Percentiles rank a stretch among this genome's conserved stretches.
phyloP scores from a whole-genome alignment of 805 yeast species.

The Saturnispora hagleri region DNA sequence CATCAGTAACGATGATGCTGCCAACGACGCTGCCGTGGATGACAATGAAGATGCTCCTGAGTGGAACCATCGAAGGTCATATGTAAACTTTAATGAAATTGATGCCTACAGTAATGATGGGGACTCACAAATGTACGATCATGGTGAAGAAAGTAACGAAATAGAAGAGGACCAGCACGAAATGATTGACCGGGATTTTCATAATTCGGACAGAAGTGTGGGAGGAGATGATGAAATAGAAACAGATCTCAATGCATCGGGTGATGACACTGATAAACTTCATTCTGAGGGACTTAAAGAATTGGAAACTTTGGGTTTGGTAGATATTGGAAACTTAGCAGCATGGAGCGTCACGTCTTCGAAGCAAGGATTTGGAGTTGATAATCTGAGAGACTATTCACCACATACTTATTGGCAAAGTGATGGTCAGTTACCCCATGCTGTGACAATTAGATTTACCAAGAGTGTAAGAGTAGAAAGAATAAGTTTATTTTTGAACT shows the following conservation, averaged over 20 bases:
- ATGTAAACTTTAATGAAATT: background rate
- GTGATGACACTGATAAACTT: constrained; percentile 8
- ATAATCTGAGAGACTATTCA: constrained; percentile 63
- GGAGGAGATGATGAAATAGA: background rate
- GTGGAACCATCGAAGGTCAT: background rate
- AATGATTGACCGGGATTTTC: background rate
- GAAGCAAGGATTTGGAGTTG: constrained; percentile 65
- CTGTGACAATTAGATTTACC: constrained; percentile 67
- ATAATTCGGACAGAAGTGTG: background rate
- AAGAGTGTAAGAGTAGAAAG: constrained; percentile 63
- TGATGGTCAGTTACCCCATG: constrained; percentile 88
- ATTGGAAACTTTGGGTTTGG: constrained; percentile 47
- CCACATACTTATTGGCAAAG: constrained; percentile 86
- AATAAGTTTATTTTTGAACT: constrained; percentile 64
- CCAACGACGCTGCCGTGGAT: background rate
- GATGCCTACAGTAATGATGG: background rate
- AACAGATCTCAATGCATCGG: background rate
- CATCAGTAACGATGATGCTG: background rate
- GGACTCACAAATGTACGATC: background rate
- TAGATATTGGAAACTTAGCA: constrained; percentile 74
- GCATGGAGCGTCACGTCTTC: constrained; percentile 75
- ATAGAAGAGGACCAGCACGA: background rate
- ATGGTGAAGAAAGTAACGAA: background rate
- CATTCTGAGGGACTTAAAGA: constrained; percentile 38
- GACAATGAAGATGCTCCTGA: background rate